phyloP scores from a whole-genome alignment of 164 flowering plant genomes.

The Macadamia tetraphylla region DNA sequence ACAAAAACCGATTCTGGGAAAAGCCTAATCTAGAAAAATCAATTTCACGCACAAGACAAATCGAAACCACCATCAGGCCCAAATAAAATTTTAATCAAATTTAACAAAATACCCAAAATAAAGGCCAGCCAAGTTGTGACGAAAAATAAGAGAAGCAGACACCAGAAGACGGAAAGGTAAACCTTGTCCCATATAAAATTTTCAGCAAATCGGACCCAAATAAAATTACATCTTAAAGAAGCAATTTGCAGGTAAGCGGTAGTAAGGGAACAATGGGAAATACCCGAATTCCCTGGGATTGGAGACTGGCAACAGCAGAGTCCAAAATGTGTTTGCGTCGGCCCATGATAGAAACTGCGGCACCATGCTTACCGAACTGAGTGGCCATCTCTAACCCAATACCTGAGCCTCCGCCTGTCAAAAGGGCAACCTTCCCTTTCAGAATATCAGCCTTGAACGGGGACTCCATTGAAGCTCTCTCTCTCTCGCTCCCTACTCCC shows the following conservation, averaged over 20 bases:
- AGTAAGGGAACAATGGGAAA: background rate
- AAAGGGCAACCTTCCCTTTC: constrained; percentile 67
- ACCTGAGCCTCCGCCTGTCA: constrained; percentile 89
- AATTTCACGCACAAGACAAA: no score
- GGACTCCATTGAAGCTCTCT: constrained; percentile 49
- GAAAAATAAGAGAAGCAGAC: no score
- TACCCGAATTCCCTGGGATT: constrained; percentile 57
- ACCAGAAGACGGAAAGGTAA: no score
- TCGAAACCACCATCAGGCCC: background rate
- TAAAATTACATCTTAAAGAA: background rate
- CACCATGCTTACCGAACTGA: constrained; percentile 83
- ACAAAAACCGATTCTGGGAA: no score
- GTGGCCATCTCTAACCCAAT: constrained; percentile 73
- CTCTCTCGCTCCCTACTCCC: constrained; percentile 4
- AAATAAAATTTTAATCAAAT: no score
- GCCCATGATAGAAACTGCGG: constrained; percentile 82
- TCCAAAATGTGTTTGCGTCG: constrained; percentile 69
- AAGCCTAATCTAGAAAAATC: no score
- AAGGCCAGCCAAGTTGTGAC: background rate
- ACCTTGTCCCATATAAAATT: no score
- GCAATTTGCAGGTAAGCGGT: background rate
- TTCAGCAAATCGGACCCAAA: no score
- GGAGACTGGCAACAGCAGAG: constrained; percentile 60
- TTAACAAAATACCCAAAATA: background rate
- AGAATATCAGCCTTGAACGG: constrained; percentile 62